Conservation (phyloP, 2,329 filamentous ascomycete species). For the Lizonia empirigonia region DNA sequence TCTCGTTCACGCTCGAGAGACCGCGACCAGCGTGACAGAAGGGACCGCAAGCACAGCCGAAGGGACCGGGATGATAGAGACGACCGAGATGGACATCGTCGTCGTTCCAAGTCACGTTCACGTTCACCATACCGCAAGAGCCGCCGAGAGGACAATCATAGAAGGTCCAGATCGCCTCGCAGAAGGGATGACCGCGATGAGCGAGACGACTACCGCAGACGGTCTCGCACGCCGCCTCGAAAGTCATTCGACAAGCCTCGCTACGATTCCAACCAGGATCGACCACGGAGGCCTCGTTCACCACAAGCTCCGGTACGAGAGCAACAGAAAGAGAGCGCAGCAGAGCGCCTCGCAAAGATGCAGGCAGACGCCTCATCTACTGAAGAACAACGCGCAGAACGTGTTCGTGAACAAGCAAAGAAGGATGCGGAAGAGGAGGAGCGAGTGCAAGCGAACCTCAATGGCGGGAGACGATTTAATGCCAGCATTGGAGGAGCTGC, state of each 20-base stretch:
- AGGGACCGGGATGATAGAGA: slow-evolving; percentile 28
- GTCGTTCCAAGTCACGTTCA: slow-evolving; percentile 31
- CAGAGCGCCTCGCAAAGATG: slow-evolving; percentile 43
- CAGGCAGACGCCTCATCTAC: slow-evolving; percentile 41
- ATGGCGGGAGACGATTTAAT: slow-evolving; percentile 26
- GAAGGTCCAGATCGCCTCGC: slow-evolving; percentile 23
- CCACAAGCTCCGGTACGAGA: slow-evolving; percentile 12
- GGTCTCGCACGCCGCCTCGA: slow-evolving; percentile 27
- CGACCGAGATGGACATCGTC: slow-evolving; percentile 25
- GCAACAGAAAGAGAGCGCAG: slow-evolving; percentile 24
- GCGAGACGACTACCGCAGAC: slow-evolving; percentile 27
- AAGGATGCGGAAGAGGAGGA: slow-evolving; percentile 43
- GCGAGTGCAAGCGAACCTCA: slow-evolving; percentile 21
- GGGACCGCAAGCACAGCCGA: slow-evolving; percentile 36
- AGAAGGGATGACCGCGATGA: slow-evolving; percentile 24
- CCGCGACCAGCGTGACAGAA: slow-evolving; percentile 36
- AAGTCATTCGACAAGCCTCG: slow-evolving; percentile 20
- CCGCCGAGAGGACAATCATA: slow-evolving; percentile 22
- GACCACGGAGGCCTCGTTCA: slow-evolving; percentile 9
- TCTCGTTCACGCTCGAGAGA: slow-evolving; percentile 44
- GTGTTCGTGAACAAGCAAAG: slow-evolving; percentile 37
- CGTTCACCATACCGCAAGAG: slow-evolving; percentile 32
- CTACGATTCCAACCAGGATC: slow-evolving; percentile 15
- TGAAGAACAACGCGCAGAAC: slow-evolving; percentile 42
- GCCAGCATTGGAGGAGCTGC: slow-evolving; percentile 21